Conservation (phyloP, 208 protist species). For the Trypanosoma theileri region DNA sequence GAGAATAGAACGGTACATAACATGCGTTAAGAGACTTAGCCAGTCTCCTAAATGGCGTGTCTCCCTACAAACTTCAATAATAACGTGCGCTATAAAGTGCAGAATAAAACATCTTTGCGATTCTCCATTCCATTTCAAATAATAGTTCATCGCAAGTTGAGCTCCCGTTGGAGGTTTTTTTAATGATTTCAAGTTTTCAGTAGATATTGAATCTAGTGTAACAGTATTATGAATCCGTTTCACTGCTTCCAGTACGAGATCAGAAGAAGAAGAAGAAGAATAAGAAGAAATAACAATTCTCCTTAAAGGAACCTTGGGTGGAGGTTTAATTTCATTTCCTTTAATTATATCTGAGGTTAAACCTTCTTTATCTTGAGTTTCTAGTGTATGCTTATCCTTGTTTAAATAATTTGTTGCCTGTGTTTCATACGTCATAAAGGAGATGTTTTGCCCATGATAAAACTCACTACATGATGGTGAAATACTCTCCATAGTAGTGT, state of each 20-base stretch:
- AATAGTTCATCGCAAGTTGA: slow-evolving; percentile 8
- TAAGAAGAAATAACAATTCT: slow-evolving; percentile 5
- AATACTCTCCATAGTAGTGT: not conserved
- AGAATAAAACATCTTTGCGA: slow-evolving; percentile 8
- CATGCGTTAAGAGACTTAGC: slow-evolving; percentile 20
- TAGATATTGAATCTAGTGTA: not conserved
- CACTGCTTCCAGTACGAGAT: not conserved
- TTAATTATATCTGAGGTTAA: not conserved
- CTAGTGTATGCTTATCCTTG: not conserved
- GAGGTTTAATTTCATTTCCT: not conserved
- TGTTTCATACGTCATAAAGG: not conserved
- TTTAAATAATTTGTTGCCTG: not conserved
- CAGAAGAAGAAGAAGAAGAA: not conserved
- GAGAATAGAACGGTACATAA: slow-evolving; percentile 11
- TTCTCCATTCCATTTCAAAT: slow-evolving; percentile 11
- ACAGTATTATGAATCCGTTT: slow-evolving; percentile 9
- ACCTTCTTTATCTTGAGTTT: not conserved
- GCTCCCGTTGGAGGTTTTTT: not conserved
- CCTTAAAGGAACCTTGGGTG: slow-evolving; percentile 2
- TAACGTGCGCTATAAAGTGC: slow-evolving; percentile 5
- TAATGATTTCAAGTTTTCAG: not conserved
- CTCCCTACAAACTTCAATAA: slow-evolving; percentile 11
- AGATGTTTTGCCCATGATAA: not conserved
- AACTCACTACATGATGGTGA: not conserved
- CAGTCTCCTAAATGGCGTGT: slow-evolving; percentile 16